These are phyloP conservation scores for Multifurca ochricompacta DNA, from an alignment of 768 basidiomycete genomes.

Conservation along the genomic window DNA sequence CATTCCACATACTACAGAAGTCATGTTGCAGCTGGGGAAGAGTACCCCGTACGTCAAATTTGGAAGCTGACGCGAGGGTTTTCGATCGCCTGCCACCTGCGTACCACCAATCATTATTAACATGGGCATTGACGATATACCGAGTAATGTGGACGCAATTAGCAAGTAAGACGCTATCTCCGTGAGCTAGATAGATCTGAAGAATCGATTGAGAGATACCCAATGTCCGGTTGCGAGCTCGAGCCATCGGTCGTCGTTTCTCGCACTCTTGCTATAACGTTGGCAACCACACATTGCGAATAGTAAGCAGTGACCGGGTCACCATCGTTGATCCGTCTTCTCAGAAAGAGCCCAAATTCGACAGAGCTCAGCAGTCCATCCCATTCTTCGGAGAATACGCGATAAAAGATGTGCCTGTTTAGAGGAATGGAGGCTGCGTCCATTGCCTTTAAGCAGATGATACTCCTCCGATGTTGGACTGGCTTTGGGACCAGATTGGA, in stretches of 20 bases:
- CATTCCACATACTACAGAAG: slow-evolving; percentile 3
- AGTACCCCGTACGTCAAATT: background rate
- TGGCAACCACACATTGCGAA: background rate
- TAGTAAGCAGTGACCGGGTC: background rate
- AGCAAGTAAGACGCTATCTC: background rate
- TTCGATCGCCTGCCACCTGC: background rate
- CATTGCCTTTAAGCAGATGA: background rate
- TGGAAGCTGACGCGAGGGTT: background rate
- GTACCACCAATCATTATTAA: background rate
- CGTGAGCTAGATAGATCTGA: background rate
- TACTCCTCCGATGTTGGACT: background rate
- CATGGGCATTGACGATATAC: background rate
- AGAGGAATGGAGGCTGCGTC: background rate
- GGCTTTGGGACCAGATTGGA: background rate
- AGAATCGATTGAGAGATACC: background rate
- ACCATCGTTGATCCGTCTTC: background rate
- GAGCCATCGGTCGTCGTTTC: background rate
- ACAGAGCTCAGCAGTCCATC: background rate
- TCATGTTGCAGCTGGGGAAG: background rate
- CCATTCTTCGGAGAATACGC: slow-evolving; percentile 1
- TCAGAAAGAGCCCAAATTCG: background rate
- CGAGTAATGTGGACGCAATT: background rate
- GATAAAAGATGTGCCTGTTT: background rate
- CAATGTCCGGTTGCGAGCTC: background rate
- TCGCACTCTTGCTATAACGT: background rate